Evolutionary conservation across 371 early-diverging fungal genomes (phyloP).

Genomic region (Mucor ambiguus): DNA sequence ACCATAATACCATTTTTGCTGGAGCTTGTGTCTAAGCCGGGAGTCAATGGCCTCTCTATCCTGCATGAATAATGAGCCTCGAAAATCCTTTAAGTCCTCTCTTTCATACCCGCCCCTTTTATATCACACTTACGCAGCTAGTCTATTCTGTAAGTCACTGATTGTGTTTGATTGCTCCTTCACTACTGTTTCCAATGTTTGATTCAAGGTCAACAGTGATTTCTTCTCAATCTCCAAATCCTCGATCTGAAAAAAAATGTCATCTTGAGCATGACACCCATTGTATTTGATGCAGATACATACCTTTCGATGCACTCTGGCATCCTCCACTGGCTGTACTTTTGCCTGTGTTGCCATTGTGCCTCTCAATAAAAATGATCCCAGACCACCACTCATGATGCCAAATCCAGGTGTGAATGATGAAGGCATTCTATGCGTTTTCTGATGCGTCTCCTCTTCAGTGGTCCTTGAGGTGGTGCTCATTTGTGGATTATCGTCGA

Average conservation of each 20-base stretch:
- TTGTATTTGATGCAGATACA: neutral
- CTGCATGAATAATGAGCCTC: constrained; percentile 16
- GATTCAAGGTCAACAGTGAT: constrained; percentile 45
- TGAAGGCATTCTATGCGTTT: neutral
- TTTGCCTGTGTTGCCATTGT: neutral
- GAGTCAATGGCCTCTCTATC: constrained; percentile 40
- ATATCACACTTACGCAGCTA: constrained; percentile 31
- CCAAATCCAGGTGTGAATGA: constrained; percentile 18
- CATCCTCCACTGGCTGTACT: constrained; percentile 30
- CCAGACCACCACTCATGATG: constrained; percentile 17
- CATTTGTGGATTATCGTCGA: constrained; percentile 1
- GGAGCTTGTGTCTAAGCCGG: constrained; percentile 32
- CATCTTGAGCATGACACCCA: neutral
- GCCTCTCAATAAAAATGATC: constrained; percentile 28
- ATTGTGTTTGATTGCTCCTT: constrained; percentile 45
- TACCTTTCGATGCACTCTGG: constrained; percentile 48
- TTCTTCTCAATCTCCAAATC: constrained; percentile 58
- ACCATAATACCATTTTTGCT: constrained; percentile 41
- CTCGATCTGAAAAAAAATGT: constrained; percentile 35
- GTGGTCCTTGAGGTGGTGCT: neutral
- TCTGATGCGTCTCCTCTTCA: neutral
- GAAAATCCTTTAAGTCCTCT: neutral
- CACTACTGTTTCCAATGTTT: constrained; percentile 47
- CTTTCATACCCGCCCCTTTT: neutral
- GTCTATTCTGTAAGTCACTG: constrained; percentile 40